A percentile compares a stretch with the other conserved stretches of the same genome.
These are phyloP conservation scores for Pseudomassariella vexata DNA, from an alignment of 2,329 filamentous ascomycete species.

Conservation along the genomic window DNA sequence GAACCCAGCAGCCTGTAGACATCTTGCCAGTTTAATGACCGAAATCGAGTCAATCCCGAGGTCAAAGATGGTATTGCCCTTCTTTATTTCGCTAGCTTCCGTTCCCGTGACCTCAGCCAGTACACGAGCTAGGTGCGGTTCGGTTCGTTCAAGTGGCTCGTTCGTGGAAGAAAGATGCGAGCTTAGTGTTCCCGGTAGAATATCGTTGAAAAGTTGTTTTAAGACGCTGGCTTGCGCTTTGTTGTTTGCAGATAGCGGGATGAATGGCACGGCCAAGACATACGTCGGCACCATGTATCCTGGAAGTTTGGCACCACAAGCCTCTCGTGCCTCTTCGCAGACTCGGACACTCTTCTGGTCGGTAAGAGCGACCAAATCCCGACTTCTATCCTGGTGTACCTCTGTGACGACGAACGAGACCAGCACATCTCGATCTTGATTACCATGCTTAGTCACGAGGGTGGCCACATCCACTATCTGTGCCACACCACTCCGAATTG, in stretches of 20 bases:
- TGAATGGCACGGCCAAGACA: conserved; percentile 62
- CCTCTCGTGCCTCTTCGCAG: conserved; percentile 37
- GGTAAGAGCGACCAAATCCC: not conserved
- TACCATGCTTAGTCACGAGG: conserved; percentile 63
- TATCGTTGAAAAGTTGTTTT: conserved; percentile 55
- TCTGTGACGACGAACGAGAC: conserved; percentile 64
- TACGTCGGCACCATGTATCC: conserved; percentile 90
- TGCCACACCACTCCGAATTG: conserved; percentile 57
- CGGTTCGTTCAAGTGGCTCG: conserved; percentile 25
- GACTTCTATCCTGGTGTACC: not conserved
- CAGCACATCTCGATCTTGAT: conserved; percentile 74
- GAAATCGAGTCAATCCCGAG: conserved; percentile 86
- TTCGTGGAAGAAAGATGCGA: conserved; percentile 34
- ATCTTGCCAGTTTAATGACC: conserved; percentile 62
- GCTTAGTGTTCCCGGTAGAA: conserved; percentile 59
- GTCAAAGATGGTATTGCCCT: conserved; percentile 70
- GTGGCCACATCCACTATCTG: conserved; percentile 67
- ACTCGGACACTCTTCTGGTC: conserved; percentile 1
- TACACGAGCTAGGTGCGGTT: conserved; percentile 43
- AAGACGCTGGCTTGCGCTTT: conserved; percentile 75
- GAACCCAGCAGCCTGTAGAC: conserved; percentile 60
- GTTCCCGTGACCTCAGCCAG: conserved; percentile 49
- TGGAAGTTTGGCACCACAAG: conserved; percentile 67
- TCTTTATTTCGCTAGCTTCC: conserved; percentile 35
- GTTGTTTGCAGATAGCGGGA: conserved; percentile 84